Base-by-base conservation (phyloP, 2,329 filamentous ascomycete species). In the Sclerotinia minor region DNA sequence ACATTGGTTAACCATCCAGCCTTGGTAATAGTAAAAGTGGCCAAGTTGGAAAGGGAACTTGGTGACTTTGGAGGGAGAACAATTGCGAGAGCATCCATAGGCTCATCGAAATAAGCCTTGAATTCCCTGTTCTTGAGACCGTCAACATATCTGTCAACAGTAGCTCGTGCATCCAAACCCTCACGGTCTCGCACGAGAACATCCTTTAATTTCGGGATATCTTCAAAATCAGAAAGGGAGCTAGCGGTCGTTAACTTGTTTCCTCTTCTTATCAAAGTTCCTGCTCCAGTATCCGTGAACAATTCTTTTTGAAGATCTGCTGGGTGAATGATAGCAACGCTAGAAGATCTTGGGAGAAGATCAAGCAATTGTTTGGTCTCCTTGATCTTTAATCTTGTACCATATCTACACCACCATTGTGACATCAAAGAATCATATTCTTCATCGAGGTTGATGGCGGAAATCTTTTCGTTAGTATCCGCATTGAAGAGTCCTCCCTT, bases 401-500 rank as follows among this genome's bases (percentile, higher is more conserved):
- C 95, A 78, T 95, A 96, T 77, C 92, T 89, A 79, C 96, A 95
- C 95, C 94, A 99, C 74, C 91, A 88, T 81, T 97, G 92, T 68
- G 88, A 85, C 92, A 98, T 97, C 76, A 97, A 85, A 76, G 92
- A 85, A 69, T 96, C 92, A 76, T 92, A 98, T 81, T 99, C 95
- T 80, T 96, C 94, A 77, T 99, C 95, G 68, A 99, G 84, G 81
- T 98, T 98, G 81, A 98, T 98, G 69, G 91, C 92, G 7, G 94
- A 97, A 76, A 98, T 98, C 83, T 97, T 96, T 83, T 94, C 90
- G 69, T 90, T 91, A n/a, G 89, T 92, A 71, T 96, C 92, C 69
- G 93, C 94, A 77, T 98, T 92, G 81, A 97, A 96, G 45, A 99
- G 82, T 9, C 94, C 95, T 61, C 95, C 95, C 85, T 98, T 98